These are phyloP conservation scores for Irpex sp. DNA, from an alignment of 1,284 basidiomycete species.

Conservation along the genomic window DNA sequence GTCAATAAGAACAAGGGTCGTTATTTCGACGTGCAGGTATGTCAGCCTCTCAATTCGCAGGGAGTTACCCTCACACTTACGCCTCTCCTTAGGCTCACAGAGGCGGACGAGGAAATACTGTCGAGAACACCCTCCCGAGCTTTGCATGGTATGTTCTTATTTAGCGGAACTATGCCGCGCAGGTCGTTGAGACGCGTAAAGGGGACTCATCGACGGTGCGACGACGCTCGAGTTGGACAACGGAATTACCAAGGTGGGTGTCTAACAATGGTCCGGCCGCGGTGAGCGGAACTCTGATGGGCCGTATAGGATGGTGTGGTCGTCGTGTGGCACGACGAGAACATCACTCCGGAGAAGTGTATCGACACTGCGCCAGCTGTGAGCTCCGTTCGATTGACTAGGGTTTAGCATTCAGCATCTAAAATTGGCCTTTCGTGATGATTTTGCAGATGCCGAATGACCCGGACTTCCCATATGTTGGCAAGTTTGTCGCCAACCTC, in stretches of 20 bases:
- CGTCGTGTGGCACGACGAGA: conserved; percentile 79
- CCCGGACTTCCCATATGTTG: conserved; percentile 67
- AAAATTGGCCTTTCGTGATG: not conserved
- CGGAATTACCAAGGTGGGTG: conserved; percentile 60
- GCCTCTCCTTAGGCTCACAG: conserved; percentile 57
- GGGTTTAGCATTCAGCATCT: not conserved
- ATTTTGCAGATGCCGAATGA: conserved; percentile 44
- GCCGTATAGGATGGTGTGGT: conserved; percentile 59
- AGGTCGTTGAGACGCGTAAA: conserved; percentile 18
- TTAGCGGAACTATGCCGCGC: not conserved
- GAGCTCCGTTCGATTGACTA: conserved; percentile 17
- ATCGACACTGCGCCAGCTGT: conserved; percentile 62
- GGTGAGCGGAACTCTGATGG: not conserved
- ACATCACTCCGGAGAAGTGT: conserved; percentile 60
- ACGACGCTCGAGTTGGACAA: conserved; percentile 78
- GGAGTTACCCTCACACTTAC: not conserved
- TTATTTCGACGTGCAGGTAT: conserved; percentile 28
- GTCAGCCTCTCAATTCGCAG: not conserved
- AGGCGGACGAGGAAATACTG: conserved; percentile 69
- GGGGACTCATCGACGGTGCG: conserved; percentile 71
- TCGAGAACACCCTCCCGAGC: conserved; percentile 66
- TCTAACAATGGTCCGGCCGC: not conserved
- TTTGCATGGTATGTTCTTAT: conserved; percentile 61
- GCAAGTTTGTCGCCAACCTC: conserved; percentile 72
- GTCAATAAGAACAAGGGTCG: conserved; percentile 8